Conservation (phyloP, 2,329 filamentous ascomycete genomes). For the Setomelanomma holmii region DNA sequence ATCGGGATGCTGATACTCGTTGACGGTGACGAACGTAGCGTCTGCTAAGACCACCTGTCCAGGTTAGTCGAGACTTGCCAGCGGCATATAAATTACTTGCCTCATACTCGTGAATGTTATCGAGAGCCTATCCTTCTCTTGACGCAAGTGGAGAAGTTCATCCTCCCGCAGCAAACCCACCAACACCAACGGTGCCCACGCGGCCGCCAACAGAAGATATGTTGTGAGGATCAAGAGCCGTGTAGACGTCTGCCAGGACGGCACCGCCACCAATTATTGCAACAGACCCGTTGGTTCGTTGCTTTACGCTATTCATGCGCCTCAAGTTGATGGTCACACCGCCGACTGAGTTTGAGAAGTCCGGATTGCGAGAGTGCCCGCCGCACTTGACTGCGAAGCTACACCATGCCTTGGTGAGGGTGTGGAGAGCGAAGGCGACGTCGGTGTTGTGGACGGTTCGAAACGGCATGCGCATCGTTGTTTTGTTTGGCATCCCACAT, state of each 20-base stretch:
- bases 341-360: not conserved
- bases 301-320: not conserved
- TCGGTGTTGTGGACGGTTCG: not conserved
- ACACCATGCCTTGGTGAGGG: not conserved
- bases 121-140: not conserved
- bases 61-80: not conserved
- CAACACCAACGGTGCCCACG: not conserved
- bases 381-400: not conserved
- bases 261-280: not conserved
- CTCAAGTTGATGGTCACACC: not conserved
- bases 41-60: not conserved
- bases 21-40: not conserved
- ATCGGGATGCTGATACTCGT: not conserved
- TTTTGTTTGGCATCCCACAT: not conserved
- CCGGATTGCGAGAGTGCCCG: not conserved
- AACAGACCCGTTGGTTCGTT: not conserved
- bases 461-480: not conserved
- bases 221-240: not conserved
- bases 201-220: not conserved
- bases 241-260: not conserved
- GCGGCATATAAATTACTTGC: not conserved
- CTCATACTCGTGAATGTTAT: not conserved
- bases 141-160: not conserved
- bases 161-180: not conserved
- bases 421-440: not conserved